Percentiles rank a stretch among this genome's conserved stretches.
phyloP scores from a whole-genome alignment of 495 filamentous ascomycete genomes.

The Penicillium antarcticum region DNA sequence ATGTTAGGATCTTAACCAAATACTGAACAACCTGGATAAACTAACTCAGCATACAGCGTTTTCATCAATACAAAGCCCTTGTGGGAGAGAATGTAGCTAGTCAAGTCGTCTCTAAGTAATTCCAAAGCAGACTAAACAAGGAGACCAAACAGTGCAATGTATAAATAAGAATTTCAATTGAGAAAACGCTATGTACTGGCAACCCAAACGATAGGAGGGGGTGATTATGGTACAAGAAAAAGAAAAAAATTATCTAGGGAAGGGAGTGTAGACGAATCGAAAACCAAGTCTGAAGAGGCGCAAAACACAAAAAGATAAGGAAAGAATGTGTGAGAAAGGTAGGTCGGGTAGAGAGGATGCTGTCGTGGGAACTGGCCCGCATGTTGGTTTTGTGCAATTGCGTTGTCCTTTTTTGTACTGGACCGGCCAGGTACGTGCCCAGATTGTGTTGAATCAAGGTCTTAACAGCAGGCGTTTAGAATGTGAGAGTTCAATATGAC shows the following conservation, averaged over 20 bases:
- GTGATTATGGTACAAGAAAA: conserved; percentile 6
- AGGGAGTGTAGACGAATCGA: not conserved
- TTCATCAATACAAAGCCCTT: too few species aligned
- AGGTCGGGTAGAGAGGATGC: not conserved
- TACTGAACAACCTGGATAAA: too few species aligned
- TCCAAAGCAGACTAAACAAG: too few species aligned
- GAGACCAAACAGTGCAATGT: too few species aligned
- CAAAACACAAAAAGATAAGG: not conserved
- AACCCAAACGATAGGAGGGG: not conserved
- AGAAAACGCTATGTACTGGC: conserved; percentile 2
- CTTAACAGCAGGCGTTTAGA: not conserved
- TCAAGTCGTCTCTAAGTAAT: too few species aligned
- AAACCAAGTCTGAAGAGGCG: not conserved
- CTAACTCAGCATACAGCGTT: too few species aligned
- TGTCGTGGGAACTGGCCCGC: not conserved
- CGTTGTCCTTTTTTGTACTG: conserved; percentile 2
- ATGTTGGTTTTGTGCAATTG: not conserved
- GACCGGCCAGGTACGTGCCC: conserved; percentile 5
- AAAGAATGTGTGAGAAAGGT: not conserved
- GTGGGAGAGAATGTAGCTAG: too few species aligned
- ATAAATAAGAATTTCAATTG: not conserved
- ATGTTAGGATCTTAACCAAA: too few species aligned
- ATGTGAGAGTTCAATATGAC: not conserved
- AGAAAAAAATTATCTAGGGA: not conserved
- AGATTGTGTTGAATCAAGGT: not conserved